Base-by-base conservation (phyloP, 441 rosid genomes). In the Rhodomyrtus psidioides region DNA sequence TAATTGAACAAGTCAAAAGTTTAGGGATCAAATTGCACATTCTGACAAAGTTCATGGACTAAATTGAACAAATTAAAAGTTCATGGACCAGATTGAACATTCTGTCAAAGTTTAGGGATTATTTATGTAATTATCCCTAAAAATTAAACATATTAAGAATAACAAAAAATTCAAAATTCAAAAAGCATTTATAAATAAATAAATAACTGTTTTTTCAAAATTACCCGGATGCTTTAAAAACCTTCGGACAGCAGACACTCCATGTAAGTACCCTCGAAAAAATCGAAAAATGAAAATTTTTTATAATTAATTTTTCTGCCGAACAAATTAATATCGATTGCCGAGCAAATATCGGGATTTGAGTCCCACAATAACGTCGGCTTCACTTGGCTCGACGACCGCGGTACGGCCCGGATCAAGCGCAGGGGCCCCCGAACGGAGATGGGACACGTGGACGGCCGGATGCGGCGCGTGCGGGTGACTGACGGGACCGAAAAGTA, bases 381-480 rank as follows among this genome's bases (percentile, higher is more conserved):
- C n/a, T 1, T 1, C 62, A n/a, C 62, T n/a, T 13, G 62, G 62
- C 62, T 58, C 30, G 62, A n/a, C 62, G 30, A 1, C 17, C 4
- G 14, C 62, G 2, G 79, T 3, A 34, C 5, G 79, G 79, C 15
- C 46, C 26, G 49, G 49, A 65, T 34, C 79, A 8, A 0, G n/a
- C 44, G 49, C 26, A 2, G 46, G 44, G 15, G 12, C 23, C 2
- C 2, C 14, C 44, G 3, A 5, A 26, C 49, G 15, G 26, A 5
- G n/a, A 4, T 7, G n/a, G 0, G 62, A 85, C 79, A 85, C 88
- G 90, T 89, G 88, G 24, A 82, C 86, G 53, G 53, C 4, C 53
- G 53, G 53, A 51, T 51, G 53, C 53, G 53, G 53, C 53, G 53
- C 53, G 53, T 51, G 53, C 53, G 53, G 14, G 53, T 12, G 53